Percentiles rank a stretch among this genome's conserved stretches.
Evolutionary conservation across 345 rosid species (phyloP).

Genomic region (Salix purpurea): DNA sequence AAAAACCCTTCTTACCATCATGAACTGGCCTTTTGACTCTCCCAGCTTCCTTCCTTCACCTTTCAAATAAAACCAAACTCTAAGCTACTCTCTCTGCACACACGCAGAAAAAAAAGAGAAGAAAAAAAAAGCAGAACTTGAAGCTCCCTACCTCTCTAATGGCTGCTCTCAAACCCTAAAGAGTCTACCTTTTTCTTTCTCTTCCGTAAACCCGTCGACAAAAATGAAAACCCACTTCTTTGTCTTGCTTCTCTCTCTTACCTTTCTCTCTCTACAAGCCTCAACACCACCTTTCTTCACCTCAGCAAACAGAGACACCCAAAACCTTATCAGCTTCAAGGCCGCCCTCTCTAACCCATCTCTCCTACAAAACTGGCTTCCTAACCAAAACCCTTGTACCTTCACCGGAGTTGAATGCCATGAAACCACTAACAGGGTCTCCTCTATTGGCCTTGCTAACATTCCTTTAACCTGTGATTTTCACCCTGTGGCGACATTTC

Average conservation of each 20-base stretch:
- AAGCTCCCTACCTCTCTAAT: conserved; percentile 9
- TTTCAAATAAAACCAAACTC: conserved; percentile 26
- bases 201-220: background rate
- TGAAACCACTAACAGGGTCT: conserved; percentile 37
- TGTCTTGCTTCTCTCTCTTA: background rate
- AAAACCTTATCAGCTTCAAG: conserved; percentile 65
- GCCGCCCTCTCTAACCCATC: conserved; percentile 39
- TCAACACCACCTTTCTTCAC: background rate
- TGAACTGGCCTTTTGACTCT: conserved; percentile 37
- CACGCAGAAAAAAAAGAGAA: too few species aligned
- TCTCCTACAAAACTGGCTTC: conserved; percentile 54
- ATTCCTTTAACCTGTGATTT: conserved; percentile 49
- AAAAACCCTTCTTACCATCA: conserved; percentile 54
- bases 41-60: conserved; percentile 10
- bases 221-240: conserved; percentile 17
- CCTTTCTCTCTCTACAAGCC: conserved; percentile 2
- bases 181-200: background rate
- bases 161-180: conserved; percentile 10
- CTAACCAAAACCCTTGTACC: conserved; percentile 55
- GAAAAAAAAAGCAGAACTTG: background rate
- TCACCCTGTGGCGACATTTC: conserved; percentile 45
- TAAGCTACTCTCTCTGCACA: conserved; percentile 3
- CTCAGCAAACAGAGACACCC: conserved; percentile 33
- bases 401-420: conserved; percentile 66
- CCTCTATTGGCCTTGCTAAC: conserved; percentile 53